Evolutionary conservation across 768 basidiomycete species (phyloP).

Genomic region (Trametes villosa): DNA sequence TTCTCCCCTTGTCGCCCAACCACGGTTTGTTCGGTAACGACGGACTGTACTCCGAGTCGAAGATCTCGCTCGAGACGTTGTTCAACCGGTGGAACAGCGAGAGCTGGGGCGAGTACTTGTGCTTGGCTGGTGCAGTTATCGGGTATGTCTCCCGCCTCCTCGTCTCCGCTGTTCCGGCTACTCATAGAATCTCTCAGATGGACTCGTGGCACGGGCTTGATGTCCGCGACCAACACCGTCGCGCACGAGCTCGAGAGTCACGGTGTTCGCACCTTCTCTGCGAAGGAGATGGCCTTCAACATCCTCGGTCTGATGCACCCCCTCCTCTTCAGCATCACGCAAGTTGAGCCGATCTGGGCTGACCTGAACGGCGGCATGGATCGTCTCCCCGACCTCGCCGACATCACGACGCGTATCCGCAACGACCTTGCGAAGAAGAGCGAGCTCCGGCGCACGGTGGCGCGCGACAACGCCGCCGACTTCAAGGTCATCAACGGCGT

Average conservation of each 20-base stretch:
- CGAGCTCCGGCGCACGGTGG: slow-evolving; percentile 90
- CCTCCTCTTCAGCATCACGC: slow-evolving; percentile 97
- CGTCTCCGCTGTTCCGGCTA: no score
- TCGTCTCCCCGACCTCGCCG: slow-evolving; percentile 91
- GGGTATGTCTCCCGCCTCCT: slow-evolving; percentile 58
- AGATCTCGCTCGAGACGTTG: slow-evolving; percentile 96
- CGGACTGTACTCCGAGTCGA: slow-evolving; percentile 96
- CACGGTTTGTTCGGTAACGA: slow-evolving; percentile 98
- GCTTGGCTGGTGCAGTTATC: slow-evolving; percentile 97
- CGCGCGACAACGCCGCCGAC: slow-evolving; percentile 94
- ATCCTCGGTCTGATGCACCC: slow-evolving; percentile 99
- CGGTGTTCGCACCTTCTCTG: slow-evolving; percentile 97
- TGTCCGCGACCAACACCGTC: slow-evolving; percentile 93
- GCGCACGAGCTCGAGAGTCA: slow-evolving; percentile 92
- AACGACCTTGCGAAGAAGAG: slow-evolving; percentile 80
- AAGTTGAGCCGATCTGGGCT: slow-evolving; percentile 99
- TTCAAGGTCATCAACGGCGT: slow-evolving; percentile 90
- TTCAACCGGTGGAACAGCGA: slow-evolving; percentile 99
- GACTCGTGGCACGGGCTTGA: slow-evolving; percentile 97
- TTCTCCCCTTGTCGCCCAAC: slow-evolving; percentile 96
- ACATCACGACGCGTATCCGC: slow-evolving; percentile 88
- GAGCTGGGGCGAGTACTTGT: slow-evolving; percentile 99
- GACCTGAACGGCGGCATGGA: slow-evolving; percentile 99
- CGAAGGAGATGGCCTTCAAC: slow-evolving; percentile 99
- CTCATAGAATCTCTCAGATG: slow-evolving; percentile 60